Evolutionary conservation across 768 basidiomycete genomes (phyloP), one percentile per base, ranked within the genome.

Genomic region (Strobilomyces confusus): DNA sequence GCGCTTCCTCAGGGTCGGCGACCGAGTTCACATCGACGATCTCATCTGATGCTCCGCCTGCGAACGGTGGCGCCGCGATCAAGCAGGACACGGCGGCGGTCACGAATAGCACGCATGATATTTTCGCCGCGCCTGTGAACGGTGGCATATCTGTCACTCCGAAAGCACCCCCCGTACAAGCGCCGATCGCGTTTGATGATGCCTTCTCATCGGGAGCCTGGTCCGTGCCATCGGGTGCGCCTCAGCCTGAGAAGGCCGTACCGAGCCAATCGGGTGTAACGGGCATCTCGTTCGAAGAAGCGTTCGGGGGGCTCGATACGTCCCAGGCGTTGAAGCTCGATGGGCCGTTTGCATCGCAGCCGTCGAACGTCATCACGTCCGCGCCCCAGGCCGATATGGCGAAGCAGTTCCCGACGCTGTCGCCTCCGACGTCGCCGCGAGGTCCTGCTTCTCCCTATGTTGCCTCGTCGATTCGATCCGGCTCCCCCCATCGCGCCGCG

Each of bases 281-380:
- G 26, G 49, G 55, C 26, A 70, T 76, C 51, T 74, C 75, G 9
- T 80, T 80, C 48, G 82, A 83, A 55, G 81, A 84, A 61, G 80
- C 79, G 0, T 87, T 86, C 54, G 73, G 79, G 22, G 77, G 76
- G 7, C 57, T 76, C 11, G 70, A 68, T 8, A 63, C 73, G 29
- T 64, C 75, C 26, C 68, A 71, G 42, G 70, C 69, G 3, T 58
- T 79, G 42, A 71, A 73, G 37, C 67, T 80, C 2, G 73, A 77
- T 51, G 68, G 58, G 12, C 67, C 75, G 1, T 74, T 76, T 60
- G 55, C 67, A 22, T 63, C 72, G 32, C 63, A 69, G 11, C 54
- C 74, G 25, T 69, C 76, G 6, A 59, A 72, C 14, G 65, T 72
- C 19, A 60, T 58, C 25, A 56, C 63, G 26, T 29, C 65, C 13